phyloP scores from a whole-genome alignment of 2,329 filamentous ascomycete genomes.

The Colletotrichum endophyticum region DNA sequence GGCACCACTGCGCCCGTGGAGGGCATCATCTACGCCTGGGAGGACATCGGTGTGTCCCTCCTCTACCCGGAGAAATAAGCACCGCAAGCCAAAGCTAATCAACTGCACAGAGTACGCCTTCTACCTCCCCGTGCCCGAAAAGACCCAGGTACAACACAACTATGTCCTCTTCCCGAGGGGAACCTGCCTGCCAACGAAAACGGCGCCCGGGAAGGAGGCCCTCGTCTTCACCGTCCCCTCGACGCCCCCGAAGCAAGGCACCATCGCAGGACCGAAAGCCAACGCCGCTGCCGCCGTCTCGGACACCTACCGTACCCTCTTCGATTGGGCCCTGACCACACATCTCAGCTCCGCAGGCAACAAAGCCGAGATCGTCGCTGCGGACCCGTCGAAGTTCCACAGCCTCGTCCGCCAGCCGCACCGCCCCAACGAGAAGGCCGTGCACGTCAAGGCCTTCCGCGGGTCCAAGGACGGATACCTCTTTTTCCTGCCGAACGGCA shows the following conservation, averaged over 20 bases:
- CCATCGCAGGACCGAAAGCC: constrained; percentile 56
- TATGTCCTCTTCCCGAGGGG: constrained; percentile 67
- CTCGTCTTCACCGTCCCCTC: constrained; percentile 69
- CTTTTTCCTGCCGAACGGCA: constrained; percentile 70
- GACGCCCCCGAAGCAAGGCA: constrained; percentile 64
- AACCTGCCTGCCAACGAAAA: constrained; percentile 56
- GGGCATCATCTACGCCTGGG: constrained; percentile 64
- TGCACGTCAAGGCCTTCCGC: constrained; percentile 70
- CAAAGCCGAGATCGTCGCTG: constrained; percentile 51
- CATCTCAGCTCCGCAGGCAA: constrained; percentile 56
- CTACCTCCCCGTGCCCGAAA: constrained; percentile 69
- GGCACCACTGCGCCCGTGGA: constrained; percentile 56
- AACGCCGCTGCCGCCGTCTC: constrained; percentile 56
- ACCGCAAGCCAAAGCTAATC: not conserved
- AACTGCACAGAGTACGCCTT: constrained; percentile 60
- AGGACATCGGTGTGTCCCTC: constrained; percentile 58
- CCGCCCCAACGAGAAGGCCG: constrained; percentile 65
- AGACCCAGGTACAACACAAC: constrained; percentile 69
- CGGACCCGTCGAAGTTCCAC: constrained; percentile 62
- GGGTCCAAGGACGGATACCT: constrained; percentile 73
- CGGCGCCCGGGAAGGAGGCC: constrained; percentile 55
- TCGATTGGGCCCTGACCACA: constrained; percentile 64
- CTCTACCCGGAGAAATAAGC: fast-evolving
- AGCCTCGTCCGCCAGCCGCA: constrained; percentile 62
- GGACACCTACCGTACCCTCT: constrained; percentile 62